A percentile compares a stretch with the other conserved stretches of the same genome.
These are phyloP conservation scores for Globisporangium yorkense DNA, from an alignment of 352 stramenopile species.

Conservation along the genomic window DNA sequence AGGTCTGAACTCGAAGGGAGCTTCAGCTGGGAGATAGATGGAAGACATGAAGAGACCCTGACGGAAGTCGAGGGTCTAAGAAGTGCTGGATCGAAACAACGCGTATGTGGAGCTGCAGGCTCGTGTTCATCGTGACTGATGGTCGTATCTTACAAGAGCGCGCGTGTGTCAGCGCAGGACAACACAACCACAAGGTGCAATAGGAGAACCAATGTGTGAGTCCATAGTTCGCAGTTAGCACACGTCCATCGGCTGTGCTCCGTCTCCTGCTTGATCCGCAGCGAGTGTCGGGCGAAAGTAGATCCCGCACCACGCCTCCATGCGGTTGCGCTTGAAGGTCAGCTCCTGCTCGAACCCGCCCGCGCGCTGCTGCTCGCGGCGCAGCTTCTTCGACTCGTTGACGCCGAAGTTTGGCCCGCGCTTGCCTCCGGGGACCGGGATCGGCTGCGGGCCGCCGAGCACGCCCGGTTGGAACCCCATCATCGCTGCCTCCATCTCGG, in stretches of 20 bases:
- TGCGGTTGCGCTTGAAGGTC: slow-evolving; percentile 74
- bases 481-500: slow-evolving; percentile 87
- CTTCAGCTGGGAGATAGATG: no score
- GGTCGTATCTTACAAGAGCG: no score
- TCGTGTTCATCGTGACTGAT: no score
- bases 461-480: slow-evolving; percentile 82
- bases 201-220: no score
- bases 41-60: no score
- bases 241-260: slow-evolving; percentile 44
- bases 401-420: slow-evolving; percentile 70
- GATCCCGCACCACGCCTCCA: slow-evolving; percentile 71
- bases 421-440: slow-evolving; percentile 77
- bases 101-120: no score
- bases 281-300: slow-evolving; percentile 55
- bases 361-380: slow-evolving; percentile 70
- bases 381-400: slow-evolving; percentile 75
- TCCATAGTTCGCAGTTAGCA: slow-evolving; percentile 13
- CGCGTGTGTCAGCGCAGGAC: no score
- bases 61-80: no score
- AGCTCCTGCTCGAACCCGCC: slow-evolving; percentile 76
- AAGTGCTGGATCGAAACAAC: no score
- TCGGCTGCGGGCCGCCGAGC: slow-evolving; percentile 61
- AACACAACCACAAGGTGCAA: no score
- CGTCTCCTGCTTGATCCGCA: slow-evolving; percentile 10
- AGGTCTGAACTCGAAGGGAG: no score